A percentile compares a stretch with the other conserved stretches of the same genome.
phyloP scores from a whole-genome alignment of 2,329 filamentous ascomycete species.

The Penicillium sp. region DNA sequence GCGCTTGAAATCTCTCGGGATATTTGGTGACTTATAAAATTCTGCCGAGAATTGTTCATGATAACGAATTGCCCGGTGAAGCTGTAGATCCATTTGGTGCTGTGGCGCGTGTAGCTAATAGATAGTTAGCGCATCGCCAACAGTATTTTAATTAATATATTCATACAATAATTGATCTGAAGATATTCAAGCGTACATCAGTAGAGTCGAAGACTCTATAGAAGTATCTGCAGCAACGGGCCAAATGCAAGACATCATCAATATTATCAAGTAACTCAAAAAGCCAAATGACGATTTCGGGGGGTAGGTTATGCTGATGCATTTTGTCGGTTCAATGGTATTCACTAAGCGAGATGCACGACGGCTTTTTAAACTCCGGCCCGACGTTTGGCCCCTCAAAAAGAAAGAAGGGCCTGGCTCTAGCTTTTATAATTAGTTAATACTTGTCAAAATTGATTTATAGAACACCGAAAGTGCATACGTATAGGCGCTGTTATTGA shows the following conservation, averaged over 20 bases:
- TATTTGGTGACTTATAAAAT: neutral
- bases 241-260: neutral
- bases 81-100: neutral
- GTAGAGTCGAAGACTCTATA: neutral
- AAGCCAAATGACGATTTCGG: neutral
- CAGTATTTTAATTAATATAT: neutral
- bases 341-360: too few species aligned
- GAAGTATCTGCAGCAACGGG: neutral
- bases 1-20: neutral
- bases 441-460: too few species aligned
- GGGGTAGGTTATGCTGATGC: too few species aligned
- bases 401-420: too few species aligned
- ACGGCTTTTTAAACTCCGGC: too few species aligned
- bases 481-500: too few species aligned
- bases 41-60: neutral
- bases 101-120: neutral
- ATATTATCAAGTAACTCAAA: neutral
- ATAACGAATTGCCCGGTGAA: neutral
- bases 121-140: neutral
- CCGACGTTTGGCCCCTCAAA: too few species aligned
- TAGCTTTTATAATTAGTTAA: too few species aligned
- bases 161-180: neutral
- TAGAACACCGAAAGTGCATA: too few species aligned
- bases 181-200: too few species aligned
- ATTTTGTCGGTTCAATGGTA: too few species aligned